Conservation (phyloP, 129 eudicot genomes). For the Helianthus tuberosus region DNA sequence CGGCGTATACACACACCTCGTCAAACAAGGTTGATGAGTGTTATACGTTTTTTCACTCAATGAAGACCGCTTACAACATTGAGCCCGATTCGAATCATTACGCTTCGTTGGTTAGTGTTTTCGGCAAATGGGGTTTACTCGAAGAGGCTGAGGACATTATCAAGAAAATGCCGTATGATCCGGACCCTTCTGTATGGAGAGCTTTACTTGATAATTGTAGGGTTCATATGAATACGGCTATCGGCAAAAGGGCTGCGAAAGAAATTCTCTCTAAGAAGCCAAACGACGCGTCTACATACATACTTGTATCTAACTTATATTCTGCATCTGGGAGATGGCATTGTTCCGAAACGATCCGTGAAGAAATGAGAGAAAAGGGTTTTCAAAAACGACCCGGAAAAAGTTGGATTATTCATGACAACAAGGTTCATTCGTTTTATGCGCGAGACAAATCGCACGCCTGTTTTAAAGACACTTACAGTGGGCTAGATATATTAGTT, state of each 20-base stretch:
- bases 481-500: slow-evolving; percentile 67
- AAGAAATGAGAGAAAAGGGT: slow-evolving; percentile 81
- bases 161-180: slow-evolving; percentile 66
- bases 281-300: slow-evolving; percentile 68
- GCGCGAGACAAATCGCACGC: slow-evolving; percentile 75
- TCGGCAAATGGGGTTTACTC: slow-evolving; percentile 79
- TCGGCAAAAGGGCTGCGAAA: slow-evolving; percentile 68
- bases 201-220: slow-evolving; percentile 78
- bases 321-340: slow-evolving; percentile 94
- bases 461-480: slow-evolving; percentile 66
- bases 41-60: slow-evolving; percentile 57
- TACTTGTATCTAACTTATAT: slow-evolving; percentile 75
- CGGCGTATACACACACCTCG: slow-evolving; percentile 66
- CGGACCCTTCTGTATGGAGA: slow-evolving; percentile 69
- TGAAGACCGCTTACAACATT: slow-evolving; percentile 50
- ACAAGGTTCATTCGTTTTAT: slow-evolving; percentile 71
- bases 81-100: slow-evolving; percentile 79
- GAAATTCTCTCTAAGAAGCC: slow-evolving; percentile 75
- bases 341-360: slow-evolving; percentile 71
- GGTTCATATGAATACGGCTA: slow-evolving; percentile 39
- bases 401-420: slow-evolving; percentile 73
- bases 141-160: slow-evolving; percentile 76
- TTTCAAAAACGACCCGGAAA: slow-evolving; percentile 64
- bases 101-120: slow-evolving; percentile 67
- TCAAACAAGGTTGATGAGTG: slow-evolving; percentile 61